Evolutionary conservation across 805 yeast species (phyloP), one percentile per base, ranked within the genome.

Genomic region (Komagataella populi): DNA sequence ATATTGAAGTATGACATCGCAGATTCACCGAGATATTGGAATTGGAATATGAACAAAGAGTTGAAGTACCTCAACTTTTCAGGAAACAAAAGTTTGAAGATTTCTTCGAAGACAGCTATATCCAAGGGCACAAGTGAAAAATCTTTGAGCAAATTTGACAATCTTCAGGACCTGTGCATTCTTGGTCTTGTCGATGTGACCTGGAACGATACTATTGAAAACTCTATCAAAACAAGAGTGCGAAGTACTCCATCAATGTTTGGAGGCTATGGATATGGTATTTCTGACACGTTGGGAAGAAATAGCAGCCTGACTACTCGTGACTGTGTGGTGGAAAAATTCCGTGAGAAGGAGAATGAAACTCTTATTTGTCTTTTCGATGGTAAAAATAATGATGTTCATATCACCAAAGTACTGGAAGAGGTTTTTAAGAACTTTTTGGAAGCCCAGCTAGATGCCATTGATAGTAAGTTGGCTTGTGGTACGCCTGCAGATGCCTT

Each of bases 11-110:
- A 93, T 66, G 93, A 93, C 59, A 88, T 91, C 52, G 84, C 93
- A 3, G 93, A 93, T 64, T 87, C 89, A 77, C 95, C 93, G 14
- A 91, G 87, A 62, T 99, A 93, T 63, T 93, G 98, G 97, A 93
- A 88, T 66, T 93, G 99, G 99, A 82, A 84, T 59, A 82, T 81
- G 71, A 93, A 93, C 62, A 71, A 76, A 51, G 78, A 80, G 46
- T 71, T 93, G 64, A 80, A 74, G 57, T 89, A 84, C 59, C 74
- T 93, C 62, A 93, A 91, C 63, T 83, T 93, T 52, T 88, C 97
- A 0, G 97, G 97, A 44, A 93, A 93, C 63, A 84, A 85, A 62
- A 76, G 96, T 55, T 80, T 93, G 55, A 98, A 93, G 62, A 90
- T 93, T 59, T 85, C 83, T 60, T 85, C 83, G 46, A 69, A 70